phyloP scores from a whole-genome alignment of 2,329 filamentous ascomycete genomes.

The Fusarium caatingaense region DNA sequence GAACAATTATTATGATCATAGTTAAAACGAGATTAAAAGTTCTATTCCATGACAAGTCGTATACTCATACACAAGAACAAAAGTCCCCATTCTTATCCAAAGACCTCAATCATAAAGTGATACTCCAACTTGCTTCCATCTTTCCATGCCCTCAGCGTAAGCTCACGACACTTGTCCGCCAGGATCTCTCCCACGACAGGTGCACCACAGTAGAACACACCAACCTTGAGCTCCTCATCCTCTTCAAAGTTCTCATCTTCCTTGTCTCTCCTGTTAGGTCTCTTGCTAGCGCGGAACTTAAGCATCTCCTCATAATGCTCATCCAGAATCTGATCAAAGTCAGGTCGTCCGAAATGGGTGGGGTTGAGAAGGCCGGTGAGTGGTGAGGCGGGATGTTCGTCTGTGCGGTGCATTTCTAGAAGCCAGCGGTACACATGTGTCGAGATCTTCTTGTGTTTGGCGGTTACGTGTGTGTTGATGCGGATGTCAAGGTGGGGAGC shows the following conservation, averaged over 20 bases:
- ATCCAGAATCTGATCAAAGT: conserved; percentile 64
- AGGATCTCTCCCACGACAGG: conserved; percentile 66
- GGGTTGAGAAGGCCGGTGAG: conserved; percentile 65
- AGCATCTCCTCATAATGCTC: conserved; percentile 66
- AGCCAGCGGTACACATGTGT: conserved; percentile 67
- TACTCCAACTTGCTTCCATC: conserved; percentile 66
- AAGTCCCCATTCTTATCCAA: conserved; percentile 51
- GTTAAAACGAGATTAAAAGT: background rate
- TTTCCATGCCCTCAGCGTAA: conserved; percentile 62
- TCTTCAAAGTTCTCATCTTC: conserved; percentile 27
- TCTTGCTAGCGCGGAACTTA: conserved; percentile 47
- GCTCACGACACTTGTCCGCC: conserved; percentile 63
- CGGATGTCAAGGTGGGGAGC: conserved; percentile 61
- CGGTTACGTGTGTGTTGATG: conserved; percentile 67
- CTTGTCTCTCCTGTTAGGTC: background rate
- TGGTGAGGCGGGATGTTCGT: conserved; percentile 62
- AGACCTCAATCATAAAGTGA: conserved; percentile 69
- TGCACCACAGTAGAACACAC: conserved; percentile 67
- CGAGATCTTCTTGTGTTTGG: conserved; percentile 63
- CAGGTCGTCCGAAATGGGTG: conserved; percentile 66
- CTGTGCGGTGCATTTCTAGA: conserved; percentile 66
- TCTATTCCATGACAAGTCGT: background rate
- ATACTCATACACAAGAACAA: background rate
- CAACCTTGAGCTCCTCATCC: conserved; percentile 58
- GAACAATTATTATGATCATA: background rate